These are phyloP conservation scores for Penicillium ochrochloron DNA, from an alignment of 495 filamentous ascomycete genomes.

Conservation along the genomic window DNA sequence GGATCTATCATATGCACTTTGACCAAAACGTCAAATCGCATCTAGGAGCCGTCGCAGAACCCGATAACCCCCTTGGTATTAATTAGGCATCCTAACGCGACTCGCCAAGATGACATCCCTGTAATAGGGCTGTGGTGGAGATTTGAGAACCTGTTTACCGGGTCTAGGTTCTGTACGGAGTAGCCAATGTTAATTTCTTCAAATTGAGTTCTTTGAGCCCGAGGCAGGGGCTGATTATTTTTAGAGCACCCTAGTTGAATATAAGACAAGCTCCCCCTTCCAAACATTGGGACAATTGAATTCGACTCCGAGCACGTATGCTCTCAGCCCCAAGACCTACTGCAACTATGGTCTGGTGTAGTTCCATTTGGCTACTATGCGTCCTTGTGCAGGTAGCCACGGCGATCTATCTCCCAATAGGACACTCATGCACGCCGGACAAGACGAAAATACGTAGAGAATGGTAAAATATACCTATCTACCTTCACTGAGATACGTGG, in stretches of 20 bases:
- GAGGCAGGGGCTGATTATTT: background rate
- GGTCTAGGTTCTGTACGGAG: too few species aligned
- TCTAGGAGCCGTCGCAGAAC: background rate
- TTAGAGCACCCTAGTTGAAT: background rate
- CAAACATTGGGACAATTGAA: background rate
- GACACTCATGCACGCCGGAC: background rate
- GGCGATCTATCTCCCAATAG: background rate
- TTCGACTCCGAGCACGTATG: background rate
- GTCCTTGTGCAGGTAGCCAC: background rate
- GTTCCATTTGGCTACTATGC: background rate
- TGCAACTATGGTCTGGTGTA: background rate
- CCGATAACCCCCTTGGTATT: background rate
- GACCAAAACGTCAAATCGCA: background rate
- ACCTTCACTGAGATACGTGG: background rate
- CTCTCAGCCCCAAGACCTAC: background rate
- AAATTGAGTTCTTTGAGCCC: background rate
- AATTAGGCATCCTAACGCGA: background rate
- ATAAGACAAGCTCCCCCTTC: constrained; percentile 1
- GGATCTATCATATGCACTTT: background rate
- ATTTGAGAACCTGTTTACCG: background rate
- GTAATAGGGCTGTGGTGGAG: background rate
- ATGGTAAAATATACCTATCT: constrained; percentile 6
- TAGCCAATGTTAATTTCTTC: background rate
- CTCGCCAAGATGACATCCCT: background rate
- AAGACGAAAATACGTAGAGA: background rate